phyloP scores from a whole-genome alignment of 768 basidiomycete species.

The Podaxis sp. region DNA sequence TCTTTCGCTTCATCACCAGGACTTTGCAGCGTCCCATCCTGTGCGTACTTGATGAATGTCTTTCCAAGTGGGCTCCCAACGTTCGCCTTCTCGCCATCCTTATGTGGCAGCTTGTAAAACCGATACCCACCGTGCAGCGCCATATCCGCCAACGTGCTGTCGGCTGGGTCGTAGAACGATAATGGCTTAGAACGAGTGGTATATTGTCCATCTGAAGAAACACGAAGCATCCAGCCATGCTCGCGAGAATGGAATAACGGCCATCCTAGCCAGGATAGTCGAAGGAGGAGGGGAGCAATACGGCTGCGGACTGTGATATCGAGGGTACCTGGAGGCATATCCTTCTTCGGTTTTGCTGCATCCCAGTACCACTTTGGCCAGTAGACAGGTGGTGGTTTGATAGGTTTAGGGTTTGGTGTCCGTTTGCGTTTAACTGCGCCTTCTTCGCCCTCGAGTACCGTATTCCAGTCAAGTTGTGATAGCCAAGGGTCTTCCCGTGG shows the following conservation, averaged over 20 bases:
- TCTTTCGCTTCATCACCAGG: slow-evolving; percentile 78
- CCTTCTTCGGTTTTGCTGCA: slow-evolving; percentile 70
- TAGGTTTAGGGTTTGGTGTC: slow-evolving; percentile 28
- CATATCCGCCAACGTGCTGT: slow-evolving; percentile 54
- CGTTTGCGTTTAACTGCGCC: slow-evolving; percentile 27
- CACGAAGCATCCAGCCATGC: slow-evolving; percentile 91
- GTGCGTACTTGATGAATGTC: slow-evolving; percentile 83
- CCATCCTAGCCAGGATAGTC: slow-evolving; percentile 83
- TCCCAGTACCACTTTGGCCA: slow-evolving; percentile 99
- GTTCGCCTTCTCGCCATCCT: slow-evolving; percentile 91
- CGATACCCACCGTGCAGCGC: slow-evolving; percentile 45
- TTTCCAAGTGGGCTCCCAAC: slow-evolving; percentile 93
- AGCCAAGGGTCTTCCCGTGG: slow-evolving; percentile 50
- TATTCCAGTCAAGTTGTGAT: slow-evolving; percentile 67
- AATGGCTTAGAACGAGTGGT: slow-evolving; percentile 45
- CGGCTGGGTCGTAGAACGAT: slow-evolving; percentile 60
- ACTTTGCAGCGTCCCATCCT: slow-evolving; percentile 84
- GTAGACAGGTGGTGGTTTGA: slow-evolving; percentile 46
- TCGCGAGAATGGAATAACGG: slow-evolving; percentile 84
- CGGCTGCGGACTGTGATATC: slow-evolving; percentile 85
- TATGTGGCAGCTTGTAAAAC: slow-evolving; percentile 95
- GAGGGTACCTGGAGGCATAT: slow-evolving; percentile 62
- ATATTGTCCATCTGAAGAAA: slow-evolving; percentile 49
- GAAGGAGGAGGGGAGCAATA: slow-evolving; percentile 80
- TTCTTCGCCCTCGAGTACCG: slow-evolving; percentile 18